These are phyloP conservation scores for Blastobotrys arbuscula DNA, from an alignment of 1,139 yeast species.

Conservation along the genomic window DNA sequence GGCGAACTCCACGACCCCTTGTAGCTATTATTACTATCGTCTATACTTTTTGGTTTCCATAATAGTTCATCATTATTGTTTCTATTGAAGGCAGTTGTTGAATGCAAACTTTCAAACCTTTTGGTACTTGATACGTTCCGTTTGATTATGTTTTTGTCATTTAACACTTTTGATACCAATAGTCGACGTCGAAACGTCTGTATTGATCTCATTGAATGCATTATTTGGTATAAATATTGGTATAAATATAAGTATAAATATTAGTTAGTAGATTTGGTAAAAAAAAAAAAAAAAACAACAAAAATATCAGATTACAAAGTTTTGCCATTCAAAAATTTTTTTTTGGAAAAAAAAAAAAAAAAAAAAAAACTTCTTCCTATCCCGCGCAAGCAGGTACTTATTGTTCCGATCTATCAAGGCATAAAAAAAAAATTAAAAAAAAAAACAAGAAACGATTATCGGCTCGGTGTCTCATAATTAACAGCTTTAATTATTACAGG, in stretches of 20 bases:
- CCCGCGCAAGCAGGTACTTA: too few species aligned
- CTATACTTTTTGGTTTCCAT: background rate
- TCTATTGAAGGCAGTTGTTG: background rate
- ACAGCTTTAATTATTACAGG: too few species aligned
- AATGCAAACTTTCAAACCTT: background rate
- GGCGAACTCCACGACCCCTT: constrained; percentile 33
- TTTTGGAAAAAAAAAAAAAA: too few species aligned
- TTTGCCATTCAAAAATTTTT: too few species aligned
- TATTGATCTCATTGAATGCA: background rate
- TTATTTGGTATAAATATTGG: background rate
- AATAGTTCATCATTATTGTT: background rate
- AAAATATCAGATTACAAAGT: background rate
- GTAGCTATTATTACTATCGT: background rate
- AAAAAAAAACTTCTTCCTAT: too few species aligned
- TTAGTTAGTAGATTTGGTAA: too few species aligned
- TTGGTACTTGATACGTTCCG: background rate
- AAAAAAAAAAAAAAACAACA: too few species aligned
- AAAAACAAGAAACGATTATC: too few species aligned
- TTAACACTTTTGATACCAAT: background rate
- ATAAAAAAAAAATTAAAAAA: too few species aligned
- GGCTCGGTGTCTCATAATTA: too few species aligned
- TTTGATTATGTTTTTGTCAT: background rate
- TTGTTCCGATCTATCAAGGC: too few species aligned
- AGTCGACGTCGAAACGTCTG: background rate
- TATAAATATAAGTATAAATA: too few species aligned